Evolutionary conservation across 2,329 filamentous ascomycete genomes (phyloP).

Genomic region (Bisporella sp.): DNA sequence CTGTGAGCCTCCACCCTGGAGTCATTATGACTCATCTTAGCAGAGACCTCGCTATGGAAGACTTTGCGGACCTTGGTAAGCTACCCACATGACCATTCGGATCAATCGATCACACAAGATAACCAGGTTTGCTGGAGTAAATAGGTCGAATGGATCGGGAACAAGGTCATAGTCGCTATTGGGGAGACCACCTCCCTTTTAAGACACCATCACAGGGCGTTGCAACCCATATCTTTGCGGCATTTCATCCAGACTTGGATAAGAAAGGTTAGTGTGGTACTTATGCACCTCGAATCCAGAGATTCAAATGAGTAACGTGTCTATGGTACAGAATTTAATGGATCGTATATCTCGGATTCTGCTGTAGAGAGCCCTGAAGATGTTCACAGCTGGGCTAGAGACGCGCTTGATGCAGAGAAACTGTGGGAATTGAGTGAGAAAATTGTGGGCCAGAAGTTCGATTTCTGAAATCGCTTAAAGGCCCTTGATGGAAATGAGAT

Average conservation of each 20-base stretch:
- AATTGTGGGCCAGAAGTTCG: conserved; percentile 14
- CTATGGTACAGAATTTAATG: conserved; percentile 1
- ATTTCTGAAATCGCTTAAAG: background rate
- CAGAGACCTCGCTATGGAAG: background rate
- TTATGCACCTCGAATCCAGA: background rate
- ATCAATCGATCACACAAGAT: background rate
- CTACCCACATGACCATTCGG: background rate
- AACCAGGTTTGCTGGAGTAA: background rate
- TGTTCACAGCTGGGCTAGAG: background rate
- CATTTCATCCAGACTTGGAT: conserved; percentile 3
- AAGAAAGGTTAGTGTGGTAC: background rate
- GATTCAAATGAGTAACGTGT: background rate
- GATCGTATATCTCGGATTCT: conserved; percentile 1
- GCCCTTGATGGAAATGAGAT: too few species aligned
- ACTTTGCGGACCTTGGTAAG: conserved; percentile 1
- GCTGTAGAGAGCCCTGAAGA: background rate
- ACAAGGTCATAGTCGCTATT: background rate
- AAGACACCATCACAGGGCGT: conserved; percentile 2
- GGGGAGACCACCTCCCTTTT: background rate
- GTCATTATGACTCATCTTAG: background rate
- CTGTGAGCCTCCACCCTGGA: background rate
- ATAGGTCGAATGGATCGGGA: conserved; percentile 1
- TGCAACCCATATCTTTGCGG: conserved; percentile 2
- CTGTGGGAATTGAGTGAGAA: conserved; percentile 14
- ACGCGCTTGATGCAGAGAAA: conserved; percentile 1